Evolutionary conservation across 257 asterid genomes (phyloP), one percentile per base, ranked within the genome.

Genomic region (Pogostemon cablin): DNA sequence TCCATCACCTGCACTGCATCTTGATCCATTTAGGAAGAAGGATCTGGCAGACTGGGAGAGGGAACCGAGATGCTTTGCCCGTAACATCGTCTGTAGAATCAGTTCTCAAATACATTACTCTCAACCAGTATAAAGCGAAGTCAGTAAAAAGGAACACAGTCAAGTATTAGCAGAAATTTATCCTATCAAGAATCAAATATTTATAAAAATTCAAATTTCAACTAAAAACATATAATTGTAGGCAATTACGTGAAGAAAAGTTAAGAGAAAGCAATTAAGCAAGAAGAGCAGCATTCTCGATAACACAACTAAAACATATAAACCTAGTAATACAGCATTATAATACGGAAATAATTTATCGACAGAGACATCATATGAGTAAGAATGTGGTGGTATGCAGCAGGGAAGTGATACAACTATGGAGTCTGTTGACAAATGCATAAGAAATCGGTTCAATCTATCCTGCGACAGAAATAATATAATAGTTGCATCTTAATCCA

Each of bases 41-140:
- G 96, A 82, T 77, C 96, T 80, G 34, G 98, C 98, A 46, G 99
- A 81, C 68, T 91, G 96, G 71, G 99, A 93, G 42, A 93, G 86
- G 3, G 93, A 73, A 48, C 98, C 88, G 4, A 93, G 84, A 74
- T 93, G 87, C 88, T 91, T 93, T 68, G 95, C 86, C 53, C 99
- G 87, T 67, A 91, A 80, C 99, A 93, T 93, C 50, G 76, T 84
- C 96, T 88, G 95, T 69, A 57, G 66, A 70, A 69, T 78, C 39
- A 78, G 72, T 12, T 47, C 40, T 55, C 4, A 49, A 72, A 43
- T 41, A 12, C n/a, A 37, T 55, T 5, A 39, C 32, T 58, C 57
- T 68, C 69, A 39, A 57, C 55, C 6, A 9, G 59, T 7, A 7
- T 38, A 8, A 48, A 64, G 46, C 2, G 15, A 57, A 25, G 12